Evolutionary conservation across 305 asterid genomes (phyloP).

Genomic region (Coffea humblotiana): DNA sequence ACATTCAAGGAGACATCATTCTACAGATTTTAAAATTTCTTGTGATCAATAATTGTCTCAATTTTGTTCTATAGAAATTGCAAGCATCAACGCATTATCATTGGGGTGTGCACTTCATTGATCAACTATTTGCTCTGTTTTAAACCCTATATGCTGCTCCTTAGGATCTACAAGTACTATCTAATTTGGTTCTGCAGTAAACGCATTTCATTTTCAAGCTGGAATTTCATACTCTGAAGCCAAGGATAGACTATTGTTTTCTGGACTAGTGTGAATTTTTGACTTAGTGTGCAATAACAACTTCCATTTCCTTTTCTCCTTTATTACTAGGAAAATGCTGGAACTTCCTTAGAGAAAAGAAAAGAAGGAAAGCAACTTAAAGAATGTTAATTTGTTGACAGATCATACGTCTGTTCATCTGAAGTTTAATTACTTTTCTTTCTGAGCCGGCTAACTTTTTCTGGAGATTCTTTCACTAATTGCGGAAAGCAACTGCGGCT

Average conservation of each 20-base stretch:
- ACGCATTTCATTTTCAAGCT: conserved; percentile 6
- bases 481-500: not conserved
- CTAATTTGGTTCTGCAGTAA: not conserved
- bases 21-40: not conserved
- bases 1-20: not conserved
- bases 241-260: not conserved
- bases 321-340: conserved; percentile 11
- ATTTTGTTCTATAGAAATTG: not conserved
- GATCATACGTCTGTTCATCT: conserved; percentile 4
- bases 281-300: not conserved
- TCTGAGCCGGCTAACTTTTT: conserved; percentile 12
- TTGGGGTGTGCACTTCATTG: not conserved
- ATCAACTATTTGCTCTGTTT: not conserved
- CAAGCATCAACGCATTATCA: not conserved
- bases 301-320: not conserved
- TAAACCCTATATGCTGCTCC: not conserved
- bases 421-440: conserved; percentile 3
- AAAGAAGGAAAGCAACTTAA: not conserved
- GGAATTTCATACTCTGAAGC: not conserved
- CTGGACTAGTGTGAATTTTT: not conserved
- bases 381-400: conserved; percentile 16
- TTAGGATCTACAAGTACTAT: not conserved
- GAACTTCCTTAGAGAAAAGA: conserved; percentile 3
- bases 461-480: conserved; percentile 9
- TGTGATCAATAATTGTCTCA: not conserved